Conservation (phyloP, 139 green algal genomes). For the Microglena sp. region DNA sequence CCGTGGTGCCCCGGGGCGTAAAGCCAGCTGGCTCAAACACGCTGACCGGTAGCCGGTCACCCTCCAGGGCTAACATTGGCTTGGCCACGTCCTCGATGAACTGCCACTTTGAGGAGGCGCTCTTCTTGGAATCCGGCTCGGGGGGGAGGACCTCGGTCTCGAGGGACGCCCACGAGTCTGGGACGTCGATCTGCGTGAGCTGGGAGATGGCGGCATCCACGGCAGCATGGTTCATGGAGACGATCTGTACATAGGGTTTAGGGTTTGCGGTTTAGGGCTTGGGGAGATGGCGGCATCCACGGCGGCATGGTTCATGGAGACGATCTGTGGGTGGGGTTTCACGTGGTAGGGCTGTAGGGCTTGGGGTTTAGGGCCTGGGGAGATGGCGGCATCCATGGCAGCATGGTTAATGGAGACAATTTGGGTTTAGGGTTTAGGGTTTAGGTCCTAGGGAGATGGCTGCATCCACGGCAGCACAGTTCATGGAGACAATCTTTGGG, state of each 20-base stretch:
- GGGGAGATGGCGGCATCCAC: constrained; percentile 47
- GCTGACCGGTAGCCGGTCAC: constrained; percentile 48
- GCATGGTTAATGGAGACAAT: constrained; percentile 37
- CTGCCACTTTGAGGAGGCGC: constrained; percentile 7
- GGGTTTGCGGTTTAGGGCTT: too few relatives aligned
- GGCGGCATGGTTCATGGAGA: constrained; percentile 35
- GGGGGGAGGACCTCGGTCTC: constrained; percentile 1
- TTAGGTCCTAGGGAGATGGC: too few relatives aligned
- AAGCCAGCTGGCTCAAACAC: constrained; percentile 32
- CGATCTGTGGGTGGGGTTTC: constrained; percentile 14
- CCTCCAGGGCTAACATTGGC: constrained; percentile 46
- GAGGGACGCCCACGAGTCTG: constrained; percentile 18
- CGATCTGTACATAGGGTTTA: constrained; percentile 13
- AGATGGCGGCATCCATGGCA: constrained; percentile 37
- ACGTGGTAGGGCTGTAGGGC: too few relatives aligned
- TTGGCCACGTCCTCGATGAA: constrained; percentile 41
- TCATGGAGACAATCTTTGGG: constrained; percentile 27
- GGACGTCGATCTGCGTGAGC: constrained; percentile 30
- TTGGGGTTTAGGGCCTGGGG: too few relatives aligned
- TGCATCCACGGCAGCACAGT: constrained; percentile 37
- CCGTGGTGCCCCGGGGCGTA: constrained; percentile 37
- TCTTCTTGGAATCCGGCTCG: constrained; percentile 3
- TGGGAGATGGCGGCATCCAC: constrained; percentile 35
- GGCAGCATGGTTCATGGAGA: constrained; percentile 35
- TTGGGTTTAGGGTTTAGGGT: too few relatives aligned